Base-by-base conservation (phyloP, 2,329 filamentous ascomycete species). In the Colletotrichum musicola region DNA sequence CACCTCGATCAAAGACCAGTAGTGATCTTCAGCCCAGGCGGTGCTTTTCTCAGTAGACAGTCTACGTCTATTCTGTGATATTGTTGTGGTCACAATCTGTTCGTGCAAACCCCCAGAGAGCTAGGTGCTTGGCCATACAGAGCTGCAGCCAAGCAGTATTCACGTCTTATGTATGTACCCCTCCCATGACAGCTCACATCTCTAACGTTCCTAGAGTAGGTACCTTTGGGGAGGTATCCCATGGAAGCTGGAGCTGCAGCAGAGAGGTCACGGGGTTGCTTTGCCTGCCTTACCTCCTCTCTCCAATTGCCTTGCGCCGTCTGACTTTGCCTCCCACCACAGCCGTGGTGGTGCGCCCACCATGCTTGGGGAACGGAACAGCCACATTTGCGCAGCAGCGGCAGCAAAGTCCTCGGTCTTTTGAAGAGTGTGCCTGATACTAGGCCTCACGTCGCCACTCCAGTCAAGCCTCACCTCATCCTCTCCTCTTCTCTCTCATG, bases 231-330 rank as follows among this genome's bases (percentile, higher is more conserved):
- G 30, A 35, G 30, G 30, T 35, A 35, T 35, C 30, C 30, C 30
- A 35, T 35, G 6, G 30, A 35, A 10, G 22, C 22, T 35, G 30
- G 30, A 35, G 22, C 30, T 10, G 38, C 62, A 25, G 47, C 55
- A 53, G 2, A 25, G 22, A 25, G 56, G 62, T 51, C 54, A 64
- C 62, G 35, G 54, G 30, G 38, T 47, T 54, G 51, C 60, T 42
- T 49, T 6, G 51, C 51, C 42, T 22, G 27, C 51, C 51, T 56
- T n/a, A 13, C n/a, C 54, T 47, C 51, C 40, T 38, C 27, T 18
- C 22, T 20, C n/a, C 27, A 14, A 38, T 46, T 54, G 30, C 18
- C 51, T 6, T 54, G 18, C 35, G 27, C 30, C 16, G 16, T 54
- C 51, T 40, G 38, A 18, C 53, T 56, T 56, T 42, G 35, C 53